Evolutionary conservation across 306 rosid genomes (phyloP).

Genomic region (Cicer bijugum): DNA sequence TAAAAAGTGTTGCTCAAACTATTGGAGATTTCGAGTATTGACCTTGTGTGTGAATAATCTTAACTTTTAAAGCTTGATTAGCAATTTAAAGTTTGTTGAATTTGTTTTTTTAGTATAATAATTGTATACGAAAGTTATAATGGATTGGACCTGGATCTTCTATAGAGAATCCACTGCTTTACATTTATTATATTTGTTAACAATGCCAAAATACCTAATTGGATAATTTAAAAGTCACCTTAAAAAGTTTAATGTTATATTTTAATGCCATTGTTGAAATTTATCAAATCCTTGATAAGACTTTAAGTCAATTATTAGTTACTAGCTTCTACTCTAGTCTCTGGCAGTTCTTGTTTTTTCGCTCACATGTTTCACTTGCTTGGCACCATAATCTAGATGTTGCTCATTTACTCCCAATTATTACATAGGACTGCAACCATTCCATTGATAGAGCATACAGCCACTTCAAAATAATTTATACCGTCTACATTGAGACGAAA

Average conservation of each 20-base stretch:
- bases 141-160: too few species aligned
- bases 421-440: background rate
- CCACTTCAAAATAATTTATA: background rate
- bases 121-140: too few species aligned
- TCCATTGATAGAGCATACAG: background rate
- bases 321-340: background rate
- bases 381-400: background rate
- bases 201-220: background rate
- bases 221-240: background rate
- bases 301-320: background rate
- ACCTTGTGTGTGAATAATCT: background rate
- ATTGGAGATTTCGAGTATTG: slow-evolving; percentile 7
- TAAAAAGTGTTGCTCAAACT: background rate
- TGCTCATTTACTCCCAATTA: background rate
- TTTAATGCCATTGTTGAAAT: slow-evolving; percentile 11
- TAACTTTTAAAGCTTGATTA: background rate
- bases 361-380: background rate
- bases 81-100: background rate
- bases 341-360: background rate
- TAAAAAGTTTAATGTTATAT: background rate
- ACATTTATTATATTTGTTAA: background rate
- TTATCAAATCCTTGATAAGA: background rate
- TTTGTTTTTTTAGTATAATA: too few species aligned
- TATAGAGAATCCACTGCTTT: too few species aligned
- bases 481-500: background rate